A percentile compares a stretch with the other conserved stretches of the same genome.
Evolutionary conservation across 225 moss, liverwort and hornwort species (phyloP).

Genomic region (Takakia lepidozioides): DNA sequence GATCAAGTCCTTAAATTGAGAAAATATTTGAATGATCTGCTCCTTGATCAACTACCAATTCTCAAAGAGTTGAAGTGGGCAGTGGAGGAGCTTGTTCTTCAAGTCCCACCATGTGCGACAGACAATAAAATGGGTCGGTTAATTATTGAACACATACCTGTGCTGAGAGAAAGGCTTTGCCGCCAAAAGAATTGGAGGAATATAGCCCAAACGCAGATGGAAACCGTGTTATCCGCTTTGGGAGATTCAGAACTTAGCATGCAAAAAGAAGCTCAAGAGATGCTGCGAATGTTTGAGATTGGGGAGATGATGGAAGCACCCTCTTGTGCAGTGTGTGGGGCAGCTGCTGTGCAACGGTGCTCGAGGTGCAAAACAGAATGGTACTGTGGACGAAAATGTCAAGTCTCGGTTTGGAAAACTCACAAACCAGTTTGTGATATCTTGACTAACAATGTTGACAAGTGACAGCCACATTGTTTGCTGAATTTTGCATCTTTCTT

Average conservation of each 20-base stretch:
- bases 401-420: slow-evolving; percentile 50
- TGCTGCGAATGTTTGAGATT: slow-evolving; percentile 70
- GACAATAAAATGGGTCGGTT: slow-evolving; percentile 43
- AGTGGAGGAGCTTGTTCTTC: slow-evolving; percentile 63
- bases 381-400: slow-evolving; percentile 68
- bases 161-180: slow-evolving; percentile 45
- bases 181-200: slow-evolving; percentile 53
- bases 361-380: slow-evolving; percentile 74
- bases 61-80: slow-evolving; percentile 82
- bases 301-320: slow-evolving; percentile 79
- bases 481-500: too few species aligned
- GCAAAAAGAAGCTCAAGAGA: slow-evolving; percentile 45
- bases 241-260: slow-evolving; percentile 23
- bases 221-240: slow-evolving; percentile 41
- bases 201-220: slow-evolving; percentile 46
- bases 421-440: slow-evolving; percentile 63
- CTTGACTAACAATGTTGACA: slow-evolving; percentile 18
- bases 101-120: slow-evolving; percentile 32
- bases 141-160: slow-evolving; percentile 74
- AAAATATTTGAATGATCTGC: slow-evolving; percentile 69
- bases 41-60: slow-evolving; percentile 71
- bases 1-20: slow-evolving; percentile 76
- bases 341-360: slow-evolving; percentile 53
- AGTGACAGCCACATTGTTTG: slow-evolving; percentile 16
- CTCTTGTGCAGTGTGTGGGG: slow-evolving; percentile 53